Percentiles rank a stretch among this genome's conserved stretches.
Conservation (phyloP, 768 basidiomycete species). For the Pulveroboletus ravenelii region DNA sequence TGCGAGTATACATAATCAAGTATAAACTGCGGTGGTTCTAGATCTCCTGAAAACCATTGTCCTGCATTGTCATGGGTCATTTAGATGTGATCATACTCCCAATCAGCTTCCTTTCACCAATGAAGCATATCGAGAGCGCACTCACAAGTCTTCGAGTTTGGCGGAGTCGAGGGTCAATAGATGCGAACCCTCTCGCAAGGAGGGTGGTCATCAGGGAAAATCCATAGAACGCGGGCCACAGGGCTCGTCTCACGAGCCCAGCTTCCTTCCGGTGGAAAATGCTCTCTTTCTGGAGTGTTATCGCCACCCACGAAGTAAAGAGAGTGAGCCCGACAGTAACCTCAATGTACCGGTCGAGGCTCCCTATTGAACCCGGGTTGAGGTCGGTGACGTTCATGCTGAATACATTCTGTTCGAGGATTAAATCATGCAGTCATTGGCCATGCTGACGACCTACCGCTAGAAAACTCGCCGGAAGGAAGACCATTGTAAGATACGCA, state of each 20-base stretch:
- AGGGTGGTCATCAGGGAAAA: not conserved
- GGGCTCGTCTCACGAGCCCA: slow-evolving; percentile 3
- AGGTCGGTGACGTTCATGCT: slow-evolving; percentile 32
- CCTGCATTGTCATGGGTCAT: not conserved
- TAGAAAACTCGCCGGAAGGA: slow-evolving; percentile 49
- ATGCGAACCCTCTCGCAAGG: not conserved
- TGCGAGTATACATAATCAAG: not conserved
- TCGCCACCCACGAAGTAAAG: slow-evolving; percentile 51
- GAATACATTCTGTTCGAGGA: slow-evolving; percentile 27
- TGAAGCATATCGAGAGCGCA: not conserved
- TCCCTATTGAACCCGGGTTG: slow-evolving; percentile 18
- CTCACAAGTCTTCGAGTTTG: slow-evolving; percentile 1
- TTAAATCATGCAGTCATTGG: slow-evolving; percentile 3
- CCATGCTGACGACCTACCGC: slow-evolving; percentile 17
- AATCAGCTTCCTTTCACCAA: not conserved
- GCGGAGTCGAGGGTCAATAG: not conserved
- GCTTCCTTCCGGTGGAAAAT: slow-evolving; percentile 3
- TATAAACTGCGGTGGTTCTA: not conserved
- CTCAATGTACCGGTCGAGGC: slow-evolving; percentile 36
- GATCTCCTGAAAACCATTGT: not conserved
- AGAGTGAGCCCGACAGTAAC: slow-evolving; percentile 46
- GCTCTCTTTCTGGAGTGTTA: slow-evolving; percentile 42
- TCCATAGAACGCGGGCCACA: slow-evolving; percentile 21
- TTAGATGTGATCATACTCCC: not conserved
- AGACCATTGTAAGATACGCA: slow-evolving; percentile 56